These are phyloP conservation scores for Skeletonema costatum DNA, from an alignment of 108 stramenopile genomes.

Conservation along the genomic window DNA sequence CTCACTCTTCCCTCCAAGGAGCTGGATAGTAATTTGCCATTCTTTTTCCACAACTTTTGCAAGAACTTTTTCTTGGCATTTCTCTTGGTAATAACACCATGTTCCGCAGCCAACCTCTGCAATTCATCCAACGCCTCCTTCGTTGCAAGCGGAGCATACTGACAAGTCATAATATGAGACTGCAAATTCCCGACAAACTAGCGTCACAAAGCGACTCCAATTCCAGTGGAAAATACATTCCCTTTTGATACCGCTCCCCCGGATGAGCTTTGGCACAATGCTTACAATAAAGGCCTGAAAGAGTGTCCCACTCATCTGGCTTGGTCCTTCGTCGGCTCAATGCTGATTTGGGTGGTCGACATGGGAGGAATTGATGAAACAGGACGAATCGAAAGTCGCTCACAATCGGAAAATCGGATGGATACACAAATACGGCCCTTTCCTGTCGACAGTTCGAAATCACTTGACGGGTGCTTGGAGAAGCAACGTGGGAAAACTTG, in stretches of 20 bases:
- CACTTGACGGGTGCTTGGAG: not conserved
- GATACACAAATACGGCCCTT: not conserved
- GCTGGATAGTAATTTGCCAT: not conserved
- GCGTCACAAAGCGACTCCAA: not conserved
- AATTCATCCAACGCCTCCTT: conserved; percentile 20
- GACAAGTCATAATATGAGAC: conserved; percentile 1
- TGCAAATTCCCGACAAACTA: conserved; percentile 8
- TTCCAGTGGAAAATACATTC: conserved; percentile 12
- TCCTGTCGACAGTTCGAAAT: not conserved
- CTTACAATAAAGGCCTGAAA: conserved; percentile 6
- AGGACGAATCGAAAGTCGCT: not conserved
- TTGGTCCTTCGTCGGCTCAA: not conserved
- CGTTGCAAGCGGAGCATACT: conserved; percentile 5
- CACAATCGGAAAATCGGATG: not conserved
- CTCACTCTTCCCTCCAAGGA: not conserved
- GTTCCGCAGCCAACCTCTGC: conserved; percentile 6
- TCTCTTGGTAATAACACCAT: conserved; percentile 13
- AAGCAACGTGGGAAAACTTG: not conserved
- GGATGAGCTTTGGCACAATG: conserved; percentile 2
- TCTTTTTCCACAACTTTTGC: conserved; percentile 13
- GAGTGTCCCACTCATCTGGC: not conserved
- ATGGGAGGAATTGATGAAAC: not conserved
- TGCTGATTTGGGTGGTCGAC: not conserved
- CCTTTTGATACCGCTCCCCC: not conserved
- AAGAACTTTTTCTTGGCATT: conserved; percentile 8